Percentiles rank a stretch among this genome's conserved stretches.
phyloP scores from a whole-genome alignment of 2,329 filamentous ascomycete genomes.

The Cladorrhinum sp. region DNA sequence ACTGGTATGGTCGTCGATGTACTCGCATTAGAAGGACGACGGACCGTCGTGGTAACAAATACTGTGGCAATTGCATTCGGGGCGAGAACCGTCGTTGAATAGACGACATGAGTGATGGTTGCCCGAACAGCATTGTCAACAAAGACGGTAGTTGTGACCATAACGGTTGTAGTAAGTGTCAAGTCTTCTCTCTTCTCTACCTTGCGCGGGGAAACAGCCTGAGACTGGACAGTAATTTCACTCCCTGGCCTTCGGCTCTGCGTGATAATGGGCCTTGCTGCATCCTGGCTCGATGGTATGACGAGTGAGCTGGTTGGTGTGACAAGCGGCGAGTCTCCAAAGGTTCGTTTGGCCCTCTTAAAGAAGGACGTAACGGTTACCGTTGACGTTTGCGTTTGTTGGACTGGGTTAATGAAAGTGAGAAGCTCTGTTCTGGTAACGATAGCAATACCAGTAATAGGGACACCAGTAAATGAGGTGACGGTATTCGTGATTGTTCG shows the following conservation, averaged over 20 bases:
- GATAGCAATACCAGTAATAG: constrained; percentile 18
- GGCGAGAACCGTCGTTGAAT: constrained; percentile 22
- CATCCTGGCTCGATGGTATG: neutral
- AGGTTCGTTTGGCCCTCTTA: constrained; percentile 4
- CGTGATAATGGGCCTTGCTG: neutral
- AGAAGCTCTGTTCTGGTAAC: constrained; percentile 27
- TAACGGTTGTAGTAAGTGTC: constrained; percentile 19
- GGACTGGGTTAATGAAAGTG: constrained; percentile 27
- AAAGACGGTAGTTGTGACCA: constrained; percentile 22
- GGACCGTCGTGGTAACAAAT: constrained; percentile 24
- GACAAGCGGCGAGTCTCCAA: neutral
- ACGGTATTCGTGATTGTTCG: constrained; percentile 24
- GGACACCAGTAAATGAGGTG: constrained; percentile 17
- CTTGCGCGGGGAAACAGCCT: neutral
- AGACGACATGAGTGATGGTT: constrained; percentile 24
- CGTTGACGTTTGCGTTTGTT: constrained; percentile 26
- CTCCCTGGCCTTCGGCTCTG: neutral
- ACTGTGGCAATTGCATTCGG: constrained; percentile 26
- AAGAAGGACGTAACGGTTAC: constrained; percentile 21
- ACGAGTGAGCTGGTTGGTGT: neutral
- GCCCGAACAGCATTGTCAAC: constrained; percentile 10
- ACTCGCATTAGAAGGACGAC: constrained; percentile 12
- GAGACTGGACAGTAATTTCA: neutral
- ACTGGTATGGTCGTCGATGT: neutral
- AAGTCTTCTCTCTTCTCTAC: constrained; percentile 8